phyloP scores from a whole-genome alignment of 768 basidiomycete genomes.

The Dentipellis fragilis region DNA sequence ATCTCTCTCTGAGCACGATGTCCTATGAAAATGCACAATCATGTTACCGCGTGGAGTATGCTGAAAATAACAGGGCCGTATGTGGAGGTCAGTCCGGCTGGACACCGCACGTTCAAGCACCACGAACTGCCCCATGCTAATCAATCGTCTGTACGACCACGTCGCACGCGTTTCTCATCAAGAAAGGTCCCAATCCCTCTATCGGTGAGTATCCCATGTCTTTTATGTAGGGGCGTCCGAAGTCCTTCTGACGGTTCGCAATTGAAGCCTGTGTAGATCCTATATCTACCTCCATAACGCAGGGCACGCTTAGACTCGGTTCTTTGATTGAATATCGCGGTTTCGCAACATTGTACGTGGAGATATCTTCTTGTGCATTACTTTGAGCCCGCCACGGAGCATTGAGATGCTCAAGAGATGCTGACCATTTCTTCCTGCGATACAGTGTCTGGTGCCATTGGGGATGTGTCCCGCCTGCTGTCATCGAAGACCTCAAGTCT shows the following conservation, averaged over 20 bases:
- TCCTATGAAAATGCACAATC: conserved; percentile 28
- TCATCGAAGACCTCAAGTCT: conserved; percentile 62
- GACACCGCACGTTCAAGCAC: conserved; percentile 7
- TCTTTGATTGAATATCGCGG: conserved; percentile 67
- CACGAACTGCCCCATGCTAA: conserved; percentile 12
- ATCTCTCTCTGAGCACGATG: no score
- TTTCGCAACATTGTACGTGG: conserved; percentile 50
- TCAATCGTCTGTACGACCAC: conserved; percentile 13
- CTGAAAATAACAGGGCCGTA: conserved; percentile 53
- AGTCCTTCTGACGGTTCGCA: conserved; percentile 3
- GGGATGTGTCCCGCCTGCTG: conserved; percentile 74
- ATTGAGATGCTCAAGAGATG: no score
- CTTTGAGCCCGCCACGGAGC: background rate
- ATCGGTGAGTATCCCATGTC: conserved; percentile 33
- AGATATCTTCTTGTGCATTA: background rate
- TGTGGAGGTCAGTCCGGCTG: conserved; percentile 59
- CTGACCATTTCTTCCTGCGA: background rate
- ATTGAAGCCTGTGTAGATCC: conserved; percentile 13
- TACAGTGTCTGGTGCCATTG: conserved; percentile 79
- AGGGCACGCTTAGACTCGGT: conserved; percentile 68
- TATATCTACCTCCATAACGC: conserved; percentile 58
- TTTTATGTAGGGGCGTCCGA: background rate
- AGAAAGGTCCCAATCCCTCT: conserved; percentile 69
- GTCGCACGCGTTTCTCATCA: conserved; percentile 16
- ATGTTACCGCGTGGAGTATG: conserved; percentile 76